phyloP scores from a whole-genome alignment of 177 flowering plant genomes.

The Vitis hybrid region DNA sequence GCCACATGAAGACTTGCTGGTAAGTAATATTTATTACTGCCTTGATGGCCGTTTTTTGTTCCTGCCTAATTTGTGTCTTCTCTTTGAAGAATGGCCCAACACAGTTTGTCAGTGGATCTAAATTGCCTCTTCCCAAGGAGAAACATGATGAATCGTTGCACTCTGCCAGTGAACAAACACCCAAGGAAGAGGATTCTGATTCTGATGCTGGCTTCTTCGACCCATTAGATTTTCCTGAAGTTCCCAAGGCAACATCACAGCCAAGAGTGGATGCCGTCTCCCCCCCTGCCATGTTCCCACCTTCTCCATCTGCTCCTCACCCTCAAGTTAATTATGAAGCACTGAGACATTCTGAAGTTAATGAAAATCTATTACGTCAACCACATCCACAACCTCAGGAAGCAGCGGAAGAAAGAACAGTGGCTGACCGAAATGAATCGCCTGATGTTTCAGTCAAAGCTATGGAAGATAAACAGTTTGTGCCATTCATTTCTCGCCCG shows the following conservation, averaged over 20 bases:
- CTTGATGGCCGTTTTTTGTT: not conserved
- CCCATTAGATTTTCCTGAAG: slow-evolving; percentile 73
- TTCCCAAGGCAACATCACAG: slow-evolving; percentile 54
- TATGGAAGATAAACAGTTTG: slow-evolving; percentile 57
- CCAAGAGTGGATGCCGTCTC: slow-evolving; percentile 31
- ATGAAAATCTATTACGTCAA: slow-evolving; percentile 17
- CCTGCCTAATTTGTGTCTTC: slow-evolving; percentile 11
- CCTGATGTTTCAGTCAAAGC: slow-evolving; percentile 14
- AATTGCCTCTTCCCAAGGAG: slow-evolving; percentile 73
- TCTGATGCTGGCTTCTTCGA: slow-evolving; percentile 58
- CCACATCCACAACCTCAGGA: slow-evolving; percentile 27
- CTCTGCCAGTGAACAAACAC: slow-evolving; percentile 27
- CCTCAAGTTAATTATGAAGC: slow-evolving; percentile 31
- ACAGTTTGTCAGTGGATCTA: slow-evolving; percentile 69
- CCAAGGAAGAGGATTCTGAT: slow-evolving; percentile 36
- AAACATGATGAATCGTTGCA: slow-evolving; percentile 54
- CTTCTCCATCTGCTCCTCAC: slow-evolving; percentile 17
- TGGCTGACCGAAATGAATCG: slow-evolving; percentile 16
- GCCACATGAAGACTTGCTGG: slow-evolving; percentile 86
- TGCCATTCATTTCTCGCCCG: slow-evolving; percentile 71
- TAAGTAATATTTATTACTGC: slow-evolving; percentile 24
- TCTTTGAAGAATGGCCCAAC: slow-evolving; percentile 73
- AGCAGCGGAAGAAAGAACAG: slow-evolving; percentile 21
- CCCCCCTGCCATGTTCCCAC: slow-evolving; percentile 32
- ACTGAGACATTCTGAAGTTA: slow-evolving; percentile 15